A percentile compares a stretch with the other conserved stretches of the same genome.
These are phyloP conservation scores for Cyclanthera cordifolia DNA, from an alignment of 306 rosid species.

Conservation along the genomic window DNA sequence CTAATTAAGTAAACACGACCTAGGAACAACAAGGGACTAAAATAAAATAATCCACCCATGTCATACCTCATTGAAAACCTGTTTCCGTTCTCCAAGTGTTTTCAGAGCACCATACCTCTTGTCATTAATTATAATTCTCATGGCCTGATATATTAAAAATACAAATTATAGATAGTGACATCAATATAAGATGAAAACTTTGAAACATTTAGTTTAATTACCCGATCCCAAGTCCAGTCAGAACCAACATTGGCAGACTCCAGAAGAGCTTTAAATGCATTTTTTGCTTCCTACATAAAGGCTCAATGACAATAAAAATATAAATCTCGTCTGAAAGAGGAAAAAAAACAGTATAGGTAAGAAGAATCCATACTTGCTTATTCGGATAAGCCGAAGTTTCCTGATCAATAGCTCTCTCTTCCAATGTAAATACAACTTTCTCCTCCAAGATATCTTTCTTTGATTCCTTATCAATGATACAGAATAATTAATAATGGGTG, in stretches of 20 bases:
- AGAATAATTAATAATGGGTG: constrained; percentile 14
- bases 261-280: constrained; percentile 70
- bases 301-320: constrained; percentile 4
- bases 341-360: constrained; percentile 12
- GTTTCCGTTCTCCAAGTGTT: constrained; percentile 91
- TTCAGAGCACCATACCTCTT: constrained; percentile 79
- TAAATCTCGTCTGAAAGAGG: not conserved
- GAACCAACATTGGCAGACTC: constrained; percentile 77
- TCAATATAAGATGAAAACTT: not conserved
- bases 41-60: not conserved
- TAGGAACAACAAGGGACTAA: not conserved
- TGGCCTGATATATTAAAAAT: constrained; percentile 41
- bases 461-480: constrained; percentile 36
- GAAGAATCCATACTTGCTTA: constrained; percentile 45
- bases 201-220: constrained; percentile 21
- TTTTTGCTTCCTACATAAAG: constrained; percentile 66
- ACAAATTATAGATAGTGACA: constrained; percentile 12
- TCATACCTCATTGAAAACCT: constrained; percentile 82
- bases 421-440: constrained; percentile 38
- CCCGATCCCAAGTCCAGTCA: constrained; percentile 99
- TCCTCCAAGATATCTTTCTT: constrained; percentile 37
- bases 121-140: constrained; percentile 82
- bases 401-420: constrained; percentile 55
- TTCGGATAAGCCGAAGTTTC: constrained; percentile 50
- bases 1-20: not conserved